phyloP scores from a whole-genome alignment of 192 early-diverging fungal species.

The Backusella psychrophila region DNA sequence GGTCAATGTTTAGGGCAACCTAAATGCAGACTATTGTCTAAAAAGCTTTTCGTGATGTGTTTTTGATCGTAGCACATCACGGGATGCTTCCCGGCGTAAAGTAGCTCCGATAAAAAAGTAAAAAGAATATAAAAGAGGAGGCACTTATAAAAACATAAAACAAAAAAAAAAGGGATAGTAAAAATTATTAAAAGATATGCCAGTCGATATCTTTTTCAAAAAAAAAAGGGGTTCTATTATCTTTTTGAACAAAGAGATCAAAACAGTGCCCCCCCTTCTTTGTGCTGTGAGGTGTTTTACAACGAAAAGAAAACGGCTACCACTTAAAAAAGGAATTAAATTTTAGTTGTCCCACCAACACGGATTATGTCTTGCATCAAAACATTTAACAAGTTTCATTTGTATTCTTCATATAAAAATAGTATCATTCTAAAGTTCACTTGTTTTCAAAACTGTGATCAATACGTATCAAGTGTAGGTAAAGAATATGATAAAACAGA shows the following conservation, averaged over 20 bases:
- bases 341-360: slow-evolving; percentile 1
- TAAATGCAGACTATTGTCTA: background rate
- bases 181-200: background rate
- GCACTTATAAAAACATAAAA: background rate
- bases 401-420: background rate
- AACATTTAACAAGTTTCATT: background rate
- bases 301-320: background rate
- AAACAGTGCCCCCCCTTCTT: background rate
- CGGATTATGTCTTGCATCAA: background rate
- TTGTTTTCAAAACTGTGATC: background rate
- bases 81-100: background rate
- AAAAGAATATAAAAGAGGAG: background rate
- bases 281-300: background rate
- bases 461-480: no score
- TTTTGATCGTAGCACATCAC: background rate
- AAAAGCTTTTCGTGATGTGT: background rate
- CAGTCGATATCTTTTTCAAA: background rate
- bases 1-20: no score
- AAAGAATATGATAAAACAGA: background rate
- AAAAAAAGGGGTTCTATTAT: background rate
- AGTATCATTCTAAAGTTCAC: background rate
- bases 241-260: background rate
- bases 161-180: background rate
- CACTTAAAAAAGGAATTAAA: background rate
- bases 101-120: background rate